A percentile compares a stretch with the other conserved stretches of the same genome.
phyloP scores from a whole-genome alignment of 2,329 filamentous ascomycete species.

The Hymenoscyphus salicellus region DNA sequence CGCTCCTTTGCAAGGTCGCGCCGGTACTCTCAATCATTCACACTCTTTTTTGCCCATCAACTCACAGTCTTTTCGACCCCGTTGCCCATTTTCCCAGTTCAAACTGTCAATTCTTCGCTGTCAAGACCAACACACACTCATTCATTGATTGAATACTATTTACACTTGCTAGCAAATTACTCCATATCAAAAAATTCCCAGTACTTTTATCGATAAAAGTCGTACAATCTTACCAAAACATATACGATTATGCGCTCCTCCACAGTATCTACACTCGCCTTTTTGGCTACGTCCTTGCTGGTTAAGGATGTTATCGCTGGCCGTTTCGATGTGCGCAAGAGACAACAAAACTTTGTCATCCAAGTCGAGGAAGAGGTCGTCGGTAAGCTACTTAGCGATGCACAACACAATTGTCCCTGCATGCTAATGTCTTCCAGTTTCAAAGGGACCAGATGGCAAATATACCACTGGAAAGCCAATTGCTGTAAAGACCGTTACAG shows the following conservation, averaged over 20 bases:
- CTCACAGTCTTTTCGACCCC: neutral
- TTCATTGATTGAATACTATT: conserved; percentile 29
- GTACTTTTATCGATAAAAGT: neutral
- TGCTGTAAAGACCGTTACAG: conserved; percentile 23
- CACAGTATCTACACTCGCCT: conserved; percentile 27
- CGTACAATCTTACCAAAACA: neutral
- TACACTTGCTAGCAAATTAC: conserved; percentile 1
- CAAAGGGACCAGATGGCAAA: conserved; percentile 25
- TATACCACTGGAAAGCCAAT: conserved; percentile 22
- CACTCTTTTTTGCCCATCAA: conserved; percentile 13
- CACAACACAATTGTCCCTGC: neutral
- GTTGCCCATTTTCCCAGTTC: conserved; percentile 4
- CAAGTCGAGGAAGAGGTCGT: conserved; percentile 19
- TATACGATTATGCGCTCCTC: conserved; percentile 29
- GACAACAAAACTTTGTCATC: conserved; percentile 22
- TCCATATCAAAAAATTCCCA: neutral
- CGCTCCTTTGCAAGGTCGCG: conserved; percentile 19
- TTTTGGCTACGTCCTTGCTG: conserved; percentile 34
- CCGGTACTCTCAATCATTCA: conserved; percentile 11
- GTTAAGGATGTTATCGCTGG: conserved; percentile 30
- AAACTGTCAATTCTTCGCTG: neutral
- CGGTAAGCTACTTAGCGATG: neutral
- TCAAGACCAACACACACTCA: conserved; percentile 10
- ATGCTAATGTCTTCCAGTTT: conserved; percentile 16
- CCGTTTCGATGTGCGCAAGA: conserved; percentile 21